A percentile compares a stretch with the other conserved stretches of the same genome.
Evolutionary conservation across 768 basidiomycete genomes (phyloP).

Genomic region (Boletellus emodensis): DNA sequence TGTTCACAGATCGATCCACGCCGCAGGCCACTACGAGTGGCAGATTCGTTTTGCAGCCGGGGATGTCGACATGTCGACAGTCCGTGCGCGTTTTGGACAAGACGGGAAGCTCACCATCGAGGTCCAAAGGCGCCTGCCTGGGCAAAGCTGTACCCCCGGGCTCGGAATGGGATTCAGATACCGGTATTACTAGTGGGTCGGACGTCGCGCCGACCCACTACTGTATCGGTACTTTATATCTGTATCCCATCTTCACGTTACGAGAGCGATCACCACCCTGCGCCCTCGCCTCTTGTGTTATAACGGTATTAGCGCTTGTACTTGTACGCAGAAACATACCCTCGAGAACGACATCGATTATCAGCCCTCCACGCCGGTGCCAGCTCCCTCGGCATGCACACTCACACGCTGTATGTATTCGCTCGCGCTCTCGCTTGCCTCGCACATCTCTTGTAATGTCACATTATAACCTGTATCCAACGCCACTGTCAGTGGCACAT

Average conservation of each 20-base stretch:
- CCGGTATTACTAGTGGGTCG: conserved; percentile 18
- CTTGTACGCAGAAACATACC: conserved; percentile 20
- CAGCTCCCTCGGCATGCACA: background rate
- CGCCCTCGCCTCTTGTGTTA: conserved; percentile 12
- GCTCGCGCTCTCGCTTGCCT: background rate
- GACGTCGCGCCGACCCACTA: background rate
- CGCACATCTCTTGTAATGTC: conserved; percentile 8
- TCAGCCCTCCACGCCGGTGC: background rate
- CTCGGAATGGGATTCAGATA: conserved; percentile 31
- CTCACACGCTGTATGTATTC: conserved; percentile 12
- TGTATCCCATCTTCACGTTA: background rate
- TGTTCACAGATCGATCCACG: conserved; percentile 1
- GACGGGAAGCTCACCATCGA: conserved; percentile 47
- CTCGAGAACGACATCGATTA: conserved; percentile 2
- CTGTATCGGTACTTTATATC: conserved; percentile 4
- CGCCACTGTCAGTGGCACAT: background rate
- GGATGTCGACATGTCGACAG: conserved; percentile 52
- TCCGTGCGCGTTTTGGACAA: conserved; percentile 47
- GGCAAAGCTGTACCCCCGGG: conserved; percentile 23
- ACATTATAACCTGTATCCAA: background rate
- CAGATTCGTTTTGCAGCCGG: conserved; percentile 49
- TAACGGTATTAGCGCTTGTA: conserved; percentile 22
- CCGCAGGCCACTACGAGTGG: conserved; percentile 59
- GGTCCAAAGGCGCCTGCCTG: conserved; percentile 32
- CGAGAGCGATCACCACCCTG: conserved; percentile 5